phyloP scores from a whole-genome alignment of 257 asterid species.

The Cordia subcordata region DNA sequence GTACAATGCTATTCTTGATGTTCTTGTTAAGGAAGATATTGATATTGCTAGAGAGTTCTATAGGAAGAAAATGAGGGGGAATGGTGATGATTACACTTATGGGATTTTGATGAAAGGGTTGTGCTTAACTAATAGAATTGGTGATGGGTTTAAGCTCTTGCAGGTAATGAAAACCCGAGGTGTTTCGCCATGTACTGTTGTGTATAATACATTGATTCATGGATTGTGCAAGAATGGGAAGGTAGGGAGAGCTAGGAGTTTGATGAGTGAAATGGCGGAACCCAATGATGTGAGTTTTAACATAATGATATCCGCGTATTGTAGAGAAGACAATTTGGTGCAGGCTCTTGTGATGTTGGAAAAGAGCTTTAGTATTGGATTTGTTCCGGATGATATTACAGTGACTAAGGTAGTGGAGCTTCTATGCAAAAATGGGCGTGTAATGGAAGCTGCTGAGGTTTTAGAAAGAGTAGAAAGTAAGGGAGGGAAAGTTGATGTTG shows the following conservation, averaged over 20 bases:
- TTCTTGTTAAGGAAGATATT: constrained; percentile 78
- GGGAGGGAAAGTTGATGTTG: constrained; percentile 61
- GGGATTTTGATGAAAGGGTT: constrained; percentile 95
- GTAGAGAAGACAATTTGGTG: constrained; percentile 55
- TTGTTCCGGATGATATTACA: constrained; percentile 61
- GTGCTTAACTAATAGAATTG: constrained; percentile 80
- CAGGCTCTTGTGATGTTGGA: constrained; percentile 83
- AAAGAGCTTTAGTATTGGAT: constrained; percentile 55
- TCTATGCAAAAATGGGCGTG: constrained; percentile 50
- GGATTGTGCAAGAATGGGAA: constrained; percentile 83
- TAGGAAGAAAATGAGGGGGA: constrained; percentile 69
- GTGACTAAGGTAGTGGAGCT: constrained; percentile 61
- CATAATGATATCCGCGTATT: constrained; percentile 69
- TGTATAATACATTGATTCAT: constrained; percentile 68
- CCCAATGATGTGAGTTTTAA: constrained; percentile 71
- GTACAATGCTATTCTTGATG: constrained; percentile 81
- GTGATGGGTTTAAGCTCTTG: constrained; percentile 83
- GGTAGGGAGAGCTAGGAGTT: constrained; percentile 80
- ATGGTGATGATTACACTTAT: constrained; percentile 75
- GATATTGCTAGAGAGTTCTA: constrained; percentile 85
- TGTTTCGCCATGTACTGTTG: constrained; percentile 43
- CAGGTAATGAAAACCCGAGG: constrained; percentile 61
- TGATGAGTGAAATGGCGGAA: constrained; percentile 61
- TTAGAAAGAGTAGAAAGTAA: constrained; percentile 63
- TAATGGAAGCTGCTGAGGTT: constrained; percentile 68